Evolutionary conservation across 2,329 filamentous ascomycete genomes (phyloP).

Genomic region (Falciphora oryzae): DNA sequence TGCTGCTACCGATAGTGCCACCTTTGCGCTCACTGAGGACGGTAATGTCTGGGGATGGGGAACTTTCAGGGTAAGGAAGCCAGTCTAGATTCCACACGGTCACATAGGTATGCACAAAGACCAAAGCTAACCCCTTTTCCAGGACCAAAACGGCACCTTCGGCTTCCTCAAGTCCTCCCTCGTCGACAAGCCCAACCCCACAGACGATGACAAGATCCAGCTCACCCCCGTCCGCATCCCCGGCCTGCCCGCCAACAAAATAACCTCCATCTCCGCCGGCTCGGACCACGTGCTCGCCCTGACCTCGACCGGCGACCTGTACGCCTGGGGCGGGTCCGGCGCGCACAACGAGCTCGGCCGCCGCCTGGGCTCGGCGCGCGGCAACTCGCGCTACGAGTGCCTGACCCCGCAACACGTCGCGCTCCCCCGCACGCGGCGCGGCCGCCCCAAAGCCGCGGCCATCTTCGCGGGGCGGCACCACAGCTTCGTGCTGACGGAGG

Average conservation of each 20-base stretch:
- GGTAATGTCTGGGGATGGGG: conserved; percentile 8
- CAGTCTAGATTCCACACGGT: not conserved
- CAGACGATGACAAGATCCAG: conserved; percentile 2
- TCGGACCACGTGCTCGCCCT: conserved; percentile 57
- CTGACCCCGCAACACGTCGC: conserved; percentile 5
- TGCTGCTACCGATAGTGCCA: conserved; percentile 62
- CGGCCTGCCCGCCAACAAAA: conserved; percentile 41
- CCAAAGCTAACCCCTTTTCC: not conserved
- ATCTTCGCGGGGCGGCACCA: conserved; percentile 59
- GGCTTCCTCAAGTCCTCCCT: conserved; percentile 7
- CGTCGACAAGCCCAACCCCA: not conserved
- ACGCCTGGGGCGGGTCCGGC: conserved; percentile 69
- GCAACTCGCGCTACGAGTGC: not conserved
- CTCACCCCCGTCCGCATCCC: conserved; percentile 40
- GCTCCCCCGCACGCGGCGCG: not conserved
- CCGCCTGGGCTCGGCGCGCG: not conserved
- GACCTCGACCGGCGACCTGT: conserved; percentile 65
- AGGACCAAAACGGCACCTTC: conserved; percentile 6
- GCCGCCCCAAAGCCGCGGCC: not conserved
- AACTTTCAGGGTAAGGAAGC: conserved; percentile 1
- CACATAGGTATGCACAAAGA: not conserved
- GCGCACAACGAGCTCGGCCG: conserved; percentile 10
- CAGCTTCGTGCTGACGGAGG: conserved; percentile 37
- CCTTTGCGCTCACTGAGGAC: conserved; percentile 40
- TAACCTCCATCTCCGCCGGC: conserved; percentile 46